A percentile compares a stretch with the other conserved stretches of the same genome.
phyloP scores from a whole-genome alignment of 2,329 filamentous ascomycete species.

The Calonectria pseudoturangicola region DNA sequence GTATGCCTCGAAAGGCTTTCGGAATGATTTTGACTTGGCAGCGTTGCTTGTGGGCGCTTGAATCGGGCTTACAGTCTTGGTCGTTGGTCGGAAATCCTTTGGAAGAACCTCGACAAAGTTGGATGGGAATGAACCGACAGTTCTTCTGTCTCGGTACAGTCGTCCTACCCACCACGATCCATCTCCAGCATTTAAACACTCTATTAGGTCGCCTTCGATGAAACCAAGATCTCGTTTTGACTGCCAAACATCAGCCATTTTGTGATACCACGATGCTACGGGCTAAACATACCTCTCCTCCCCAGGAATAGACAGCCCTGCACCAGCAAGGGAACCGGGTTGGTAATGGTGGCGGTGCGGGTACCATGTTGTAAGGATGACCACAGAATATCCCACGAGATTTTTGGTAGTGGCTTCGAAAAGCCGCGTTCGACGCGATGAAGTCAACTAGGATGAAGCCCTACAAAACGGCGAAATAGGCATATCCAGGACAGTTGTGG shows the following conservation, averaged over 20 bases:
- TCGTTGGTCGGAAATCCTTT: conserved; percentile 87
- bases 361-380: conserved; percentile 66
- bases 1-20: conserved; percentile 81
- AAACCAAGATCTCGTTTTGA: conserved; percentile 96
- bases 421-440: conserved; percentile 42
- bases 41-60: conserved; percentile 73
- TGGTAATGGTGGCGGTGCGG: conserved; percentile 78
- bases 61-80: conserved; percentile 76
- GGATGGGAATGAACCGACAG: conserved; percentile 94
- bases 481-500: conserved; percentile 48
- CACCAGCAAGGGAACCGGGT: conserved; percentile 93
- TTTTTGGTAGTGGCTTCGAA: conserved; percentile 27
- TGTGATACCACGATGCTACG: not conserved
- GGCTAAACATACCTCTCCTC: conserved; percentile 79
- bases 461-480: conserved; percentile 46
- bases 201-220: conserved; percentile 97
- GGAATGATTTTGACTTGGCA: conserved; percentile 78
- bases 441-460: conserved; percentile 37
- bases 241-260: conserved; percentile 62
- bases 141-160: conserved; percentile 90
- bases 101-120: conserved; percentile 97
- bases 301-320: conserved; percentile 93
- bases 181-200: conserved; percentile 98
- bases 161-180: conserved; percentile 99
- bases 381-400: conserved; percentile 30